phyloP scores from a whole-genome alignment of 1,284 basidiomycete species.

The Ustilago sp. region DNA sequence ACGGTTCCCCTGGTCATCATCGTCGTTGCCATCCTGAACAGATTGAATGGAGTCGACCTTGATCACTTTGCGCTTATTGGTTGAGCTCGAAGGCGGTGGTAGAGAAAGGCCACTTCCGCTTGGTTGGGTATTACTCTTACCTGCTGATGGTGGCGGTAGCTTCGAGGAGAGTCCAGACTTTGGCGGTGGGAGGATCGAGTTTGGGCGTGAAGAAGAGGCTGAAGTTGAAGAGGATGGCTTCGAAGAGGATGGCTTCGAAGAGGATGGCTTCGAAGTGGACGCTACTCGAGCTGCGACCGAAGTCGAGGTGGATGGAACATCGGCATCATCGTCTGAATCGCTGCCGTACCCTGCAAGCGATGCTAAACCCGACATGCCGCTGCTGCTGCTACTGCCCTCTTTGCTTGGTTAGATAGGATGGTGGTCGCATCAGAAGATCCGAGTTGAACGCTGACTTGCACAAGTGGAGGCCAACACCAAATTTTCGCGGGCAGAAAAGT shows the following conservation, averaged over 20 bases:
- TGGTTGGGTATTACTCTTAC: constrained; percentile 8
- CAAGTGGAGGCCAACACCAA: constrained; percentile 1
- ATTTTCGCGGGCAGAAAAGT: not conserved
- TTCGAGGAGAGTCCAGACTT: constrained; percentile 22
- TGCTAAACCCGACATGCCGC: constrained; percentile 33
- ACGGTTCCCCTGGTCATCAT: constrained; percentile 7
- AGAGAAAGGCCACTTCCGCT: constrained; percentile 20
- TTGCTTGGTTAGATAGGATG: not conserved
- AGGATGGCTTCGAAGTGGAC: too few relatives aligned
- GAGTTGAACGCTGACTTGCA: not conserved
- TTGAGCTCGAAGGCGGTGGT: constrained; percentile 19
- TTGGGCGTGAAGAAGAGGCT: constrained; percentile 17
- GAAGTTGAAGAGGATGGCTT: not conserved
- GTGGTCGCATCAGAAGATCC: constrained; percentile 4
- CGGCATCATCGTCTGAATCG: constrained; percentile 32
- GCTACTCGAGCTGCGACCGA: not conserved
- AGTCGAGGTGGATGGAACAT: not conserved
- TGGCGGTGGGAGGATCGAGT: constrained; percentile 31
- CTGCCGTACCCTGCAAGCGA: constrained; percentile 41
- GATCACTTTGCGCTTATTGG: constrained; percentile 46
- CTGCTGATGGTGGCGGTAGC: constrained; percentile 28
- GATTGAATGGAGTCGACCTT: constrained; percentile 39
- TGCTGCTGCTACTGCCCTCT: constrained; percentile 7
- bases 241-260: too few relatives aligned
- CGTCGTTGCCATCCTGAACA: constrained; percentile 10